These are phyloP conservation scores for Russula sp. DNA, from an alignment of 768 basidiomycete species.

Conservation along the genomic window DNA sequence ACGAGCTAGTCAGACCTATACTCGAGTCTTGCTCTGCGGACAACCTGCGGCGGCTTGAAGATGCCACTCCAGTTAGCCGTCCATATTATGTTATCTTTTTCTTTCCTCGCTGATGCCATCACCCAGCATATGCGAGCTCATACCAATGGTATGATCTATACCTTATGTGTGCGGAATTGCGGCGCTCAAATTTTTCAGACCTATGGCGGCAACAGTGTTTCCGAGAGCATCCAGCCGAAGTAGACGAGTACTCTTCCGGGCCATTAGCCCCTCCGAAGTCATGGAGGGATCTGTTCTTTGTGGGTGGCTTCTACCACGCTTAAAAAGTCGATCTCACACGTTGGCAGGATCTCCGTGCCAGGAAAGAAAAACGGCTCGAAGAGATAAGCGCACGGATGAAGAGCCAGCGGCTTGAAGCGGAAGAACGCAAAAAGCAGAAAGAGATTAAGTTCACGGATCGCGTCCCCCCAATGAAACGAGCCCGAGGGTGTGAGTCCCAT, in stretches of 20 bases:
- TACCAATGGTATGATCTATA: constrained; percentile 22
- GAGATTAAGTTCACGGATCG: constrained; percentile 71
- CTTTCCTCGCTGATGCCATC: constrained; percentile 4
- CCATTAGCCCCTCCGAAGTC: constrained; percentile 2
- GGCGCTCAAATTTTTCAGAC: constrained; percentile 15
- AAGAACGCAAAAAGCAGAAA: constrained; percentile 69
- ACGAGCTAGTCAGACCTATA: constrained; percentile 63
- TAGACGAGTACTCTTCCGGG: constrained; percentile 11
- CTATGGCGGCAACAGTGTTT: constrained; percentile 24
- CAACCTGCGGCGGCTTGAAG: constrained; percentile 62
- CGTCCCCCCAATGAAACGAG: constrained; percentile 60
- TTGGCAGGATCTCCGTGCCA: constrained; percentile 37
- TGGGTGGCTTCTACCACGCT: constrained; percentile 16
- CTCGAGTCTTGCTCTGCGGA: constrained; percentile 68
- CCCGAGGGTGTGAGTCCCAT: constrained; percentile 46
- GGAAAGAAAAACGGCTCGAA: constrained; percentile 60
- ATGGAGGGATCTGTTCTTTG: constrained; percentile 23
- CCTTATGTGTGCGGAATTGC: background rate
- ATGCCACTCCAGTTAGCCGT: constrained; percentile 57
- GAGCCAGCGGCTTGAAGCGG: constrained; percentile 59
- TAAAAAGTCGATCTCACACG: constrained; percentile 13
- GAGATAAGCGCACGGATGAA: constrained; percentile 57
- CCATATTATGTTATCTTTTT: background rate
- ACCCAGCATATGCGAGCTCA: constrained; percentile 20
- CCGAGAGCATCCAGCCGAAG: constrained; percentile 8